phyloP scores from a whole-genome alignment of 176 grass and related monocot species.

The Avena sativa region DNA sequence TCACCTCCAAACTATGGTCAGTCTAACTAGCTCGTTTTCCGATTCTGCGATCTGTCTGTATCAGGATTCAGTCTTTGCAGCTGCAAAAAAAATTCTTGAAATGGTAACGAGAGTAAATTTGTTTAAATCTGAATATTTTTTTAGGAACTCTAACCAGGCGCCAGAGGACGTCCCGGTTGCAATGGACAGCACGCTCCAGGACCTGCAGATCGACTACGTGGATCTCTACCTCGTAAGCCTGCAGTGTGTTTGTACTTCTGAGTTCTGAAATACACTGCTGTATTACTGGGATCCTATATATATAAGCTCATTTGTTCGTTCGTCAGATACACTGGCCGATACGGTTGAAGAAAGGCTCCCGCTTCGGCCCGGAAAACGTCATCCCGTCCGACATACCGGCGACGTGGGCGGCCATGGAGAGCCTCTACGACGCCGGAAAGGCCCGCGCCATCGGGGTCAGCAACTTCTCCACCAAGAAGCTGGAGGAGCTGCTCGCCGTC shows the following conservation, averaged over 20 bases:
- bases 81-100: neutral
- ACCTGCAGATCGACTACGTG: slow-evolving; percentile 82
- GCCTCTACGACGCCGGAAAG: slow-evolving; percentile 71
- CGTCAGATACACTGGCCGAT: slow-evolving; percentile 78
- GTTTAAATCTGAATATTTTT: neutral
- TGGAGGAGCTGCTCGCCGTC: slow-evolving; percentile 59
- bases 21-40: neutral
- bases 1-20: slow-evolving; percentile 91
- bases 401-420: slow-evolving; percentile 82
- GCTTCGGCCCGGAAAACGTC: slow-evolving; percentile 47
- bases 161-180: slow-evolving; percentile 77
- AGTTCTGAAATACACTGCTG: neutral
- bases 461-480: slow-evolving; percentile 83
- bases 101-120: neutral
- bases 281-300: too few species aligned
- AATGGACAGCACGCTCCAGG: slow-evolving; percentile 57
- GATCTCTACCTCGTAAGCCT: slow-evolving; percentile 75
- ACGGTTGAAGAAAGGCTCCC: slow-evolving; percentile 64
- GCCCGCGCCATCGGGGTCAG: slow-evolving; percentile 74
- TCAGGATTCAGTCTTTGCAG: neutral
- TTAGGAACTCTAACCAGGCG: slow-evolving; percentile 46
- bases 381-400: slow-evolving; percentile 57
- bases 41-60: too few species aligned
- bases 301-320: neutral
- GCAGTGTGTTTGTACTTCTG: neutral